Conservation (phyloP, 768 basidiomycete genomes). For the Hygrocybe punicea region DNA sequence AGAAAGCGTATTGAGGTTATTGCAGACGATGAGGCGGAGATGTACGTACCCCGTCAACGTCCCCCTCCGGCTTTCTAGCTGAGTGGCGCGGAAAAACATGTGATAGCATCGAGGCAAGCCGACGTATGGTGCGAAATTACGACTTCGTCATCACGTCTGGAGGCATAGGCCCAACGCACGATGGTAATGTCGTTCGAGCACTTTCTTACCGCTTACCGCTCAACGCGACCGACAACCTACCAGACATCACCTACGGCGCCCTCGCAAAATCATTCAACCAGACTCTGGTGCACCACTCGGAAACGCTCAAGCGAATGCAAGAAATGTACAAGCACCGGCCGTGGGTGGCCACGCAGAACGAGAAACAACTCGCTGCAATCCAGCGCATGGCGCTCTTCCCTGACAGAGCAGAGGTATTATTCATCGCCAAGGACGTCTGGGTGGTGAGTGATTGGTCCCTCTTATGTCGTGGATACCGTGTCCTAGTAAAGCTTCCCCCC, state of each 20-base stretch:
- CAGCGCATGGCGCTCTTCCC: conserved; percentile 92
- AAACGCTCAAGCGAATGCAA: conserved; percentile 72
- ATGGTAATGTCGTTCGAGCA: conserved; percentile 45
- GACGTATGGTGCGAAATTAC: conserved; percentile 73
- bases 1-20: conserved; percentile 91
- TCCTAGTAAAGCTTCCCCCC: too few relatives aligned
- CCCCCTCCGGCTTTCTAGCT: not conserved
- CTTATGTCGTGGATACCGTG: too few relatives aligned
- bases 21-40: conserved; percentile 85
- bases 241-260: conserved; percentile 87
- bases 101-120: conserved; percentile 75
- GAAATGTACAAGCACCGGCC: conserved; percentile 55
- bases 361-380: conserved; percentile 72
- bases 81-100: not conserved
- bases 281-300: conserved; percentile 65
- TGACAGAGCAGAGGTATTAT: conserved; percentile 70
- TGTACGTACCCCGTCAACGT: conserved; percentile 45
- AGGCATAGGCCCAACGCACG: conserved; percentile 89
- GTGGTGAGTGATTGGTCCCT: conserved; percentile 51
- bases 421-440: conserved; percentile 78
- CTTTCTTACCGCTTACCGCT: not conserved
- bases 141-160: conserved; percentile 91
- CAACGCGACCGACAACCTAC: not conserved
- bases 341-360: conserved; percentile 59
- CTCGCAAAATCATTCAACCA: conserved; percentile 83